Conservation (phyloP, 1,284 basidiomycete genomes). For the Cystobasidium slooffiae region DNA sequence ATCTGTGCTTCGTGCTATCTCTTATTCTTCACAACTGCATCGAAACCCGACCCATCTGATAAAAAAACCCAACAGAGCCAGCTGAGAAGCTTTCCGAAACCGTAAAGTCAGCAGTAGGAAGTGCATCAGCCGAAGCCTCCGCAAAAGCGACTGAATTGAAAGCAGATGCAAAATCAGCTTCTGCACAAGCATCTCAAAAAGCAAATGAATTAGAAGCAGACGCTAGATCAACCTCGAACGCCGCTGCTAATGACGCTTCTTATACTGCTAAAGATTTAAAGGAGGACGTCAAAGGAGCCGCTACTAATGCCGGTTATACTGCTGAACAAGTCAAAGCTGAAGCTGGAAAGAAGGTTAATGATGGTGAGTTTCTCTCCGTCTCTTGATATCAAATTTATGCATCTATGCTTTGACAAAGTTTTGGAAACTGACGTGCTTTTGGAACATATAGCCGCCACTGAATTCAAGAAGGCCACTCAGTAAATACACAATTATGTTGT, state of each 20-base stretch:
- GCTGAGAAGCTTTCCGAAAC: conserved; percentile 30
- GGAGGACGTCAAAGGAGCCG: conserved; percentile 33
- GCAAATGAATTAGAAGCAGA: conserved; percentile 32
- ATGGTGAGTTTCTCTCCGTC: conserved; percentile 17
- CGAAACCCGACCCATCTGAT: too few species aligned
- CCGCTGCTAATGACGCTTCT: conserved; percentile 4
- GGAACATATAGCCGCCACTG: conserved; percentile 30
- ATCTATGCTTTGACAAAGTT: too few species aligned
- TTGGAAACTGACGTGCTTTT: background rate
- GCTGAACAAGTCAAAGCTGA: conserved; percentile 39
- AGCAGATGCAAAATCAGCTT: conserved; percentile 18
- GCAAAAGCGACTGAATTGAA: background rate
- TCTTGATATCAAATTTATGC: background rate
- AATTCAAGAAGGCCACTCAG: conserved; percentile 41
- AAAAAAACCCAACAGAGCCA: conserved; percentile 6
- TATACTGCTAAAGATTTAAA: conserved; percentile 4
- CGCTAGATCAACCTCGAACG: conserved; percentile 18
- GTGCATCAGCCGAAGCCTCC: conserved; percentile 22
- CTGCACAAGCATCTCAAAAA: conserved; percentile 17
- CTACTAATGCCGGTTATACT: conserved; percentile 36
- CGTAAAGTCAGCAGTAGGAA: conserved; percentile 40
- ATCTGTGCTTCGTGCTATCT: too few species aligned
- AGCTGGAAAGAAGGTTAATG: conserved; percentile 40
- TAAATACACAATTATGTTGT: background rate
- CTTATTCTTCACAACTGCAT: too few species aligned